phyloP scores from a whole-genome alignment of 352 stramenopile species.

The Phytophthora citricola region DNA sequence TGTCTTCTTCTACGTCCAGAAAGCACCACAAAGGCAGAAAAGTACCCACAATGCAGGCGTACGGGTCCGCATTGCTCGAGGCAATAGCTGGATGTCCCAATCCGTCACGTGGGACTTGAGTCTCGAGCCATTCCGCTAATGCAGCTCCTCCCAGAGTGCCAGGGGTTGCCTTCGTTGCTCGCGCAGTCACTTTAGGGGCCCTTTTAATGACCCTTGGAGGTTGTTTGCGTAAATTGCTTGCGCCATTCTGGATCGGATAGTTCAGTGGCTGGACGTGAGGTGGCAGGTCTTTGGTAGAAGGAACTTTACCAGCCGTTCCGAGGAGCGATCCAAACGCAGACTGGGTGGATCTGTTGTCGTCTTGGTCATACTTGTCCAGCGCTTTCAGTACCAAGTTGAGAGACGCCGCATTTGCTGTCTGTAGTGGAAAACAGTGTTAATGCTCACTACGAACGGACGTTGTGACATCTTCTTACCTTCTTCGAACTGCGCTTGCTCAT shows the following conservation, averaged over 20 bases:
- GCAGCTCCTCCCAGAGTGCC: conserved; percentile 32
- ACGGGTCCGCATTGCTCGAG: conserved; percentile 14
- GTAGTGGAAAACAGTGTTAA: conserved; percentile 10
- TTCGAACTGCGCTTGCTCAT: conserved; percentile 67
- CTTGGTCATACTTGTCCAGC: conserved; percentile 67
- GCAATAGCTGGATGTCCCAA: conserved; percentile 53
- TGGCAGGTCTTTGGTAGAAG: conserved; percentile 18
- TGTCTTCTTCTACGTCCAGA: conserved; percentile 57
- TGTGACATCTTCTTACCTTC: conserved; percentile 37
- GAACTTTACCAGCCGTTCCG: conserved; percentile 22
- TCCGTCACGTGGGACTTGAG: conserved; percentile 45
- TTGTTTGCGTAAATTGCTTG: conserved; percentile 12
- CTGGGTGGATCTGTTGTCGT: conserved; percentile 30
- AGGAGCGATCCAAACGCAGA: conserved; percentile 39
- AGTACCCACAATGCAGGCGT: conserved; percentile 45
- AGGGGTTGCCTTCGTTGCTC: conserved; percentile 21
- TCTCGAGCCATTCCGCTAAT: conserved; percentile 59
- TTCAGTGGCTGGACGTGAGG: conserved; percentile 22
- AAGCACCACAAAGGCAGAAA: conserved; percentile 83
- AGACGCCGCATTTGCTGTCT: conserved; percentile 46
- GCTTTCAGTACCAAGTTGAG: conserved; percentile 65
- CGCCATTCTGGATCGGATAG: conserved; percentile 22
- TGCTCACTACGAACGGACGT: neutral
- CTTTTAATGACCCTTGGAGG: conserved; percentile 16
- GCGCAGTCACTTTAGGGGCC: conserved; percentile 2